These are phyloP conservation scores for Tylopilus sp. DNA, from an alignment of 1,284 basidiomycete species.

Conservation along the genomic window DNA sequence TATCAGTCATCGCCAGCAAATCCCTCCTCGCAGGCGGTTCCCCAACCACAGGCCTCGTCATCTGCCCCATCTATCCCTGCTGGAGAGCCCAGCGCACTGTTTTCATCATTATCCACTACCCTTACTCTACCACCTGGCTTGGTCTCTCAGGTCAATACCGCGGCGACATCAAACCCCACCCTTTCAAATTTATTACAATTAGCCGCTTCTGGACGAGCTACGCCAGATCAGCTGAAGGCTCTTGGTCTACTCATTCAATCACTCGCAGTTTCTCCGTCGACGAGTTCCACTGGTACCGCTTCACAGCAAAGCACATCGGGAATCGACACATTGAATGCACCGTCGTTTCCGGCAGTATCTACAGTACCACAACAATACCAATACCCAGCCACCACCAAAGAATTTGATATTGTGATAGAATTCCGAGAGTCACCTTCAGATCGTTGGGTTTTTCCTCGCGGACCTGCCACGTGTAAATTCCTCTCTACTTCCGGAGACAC, in stretches of 20 bases:
- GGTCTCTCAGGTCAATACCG: conserved; percentile 71
- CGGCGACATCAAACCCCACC: conserved; percentile 71
- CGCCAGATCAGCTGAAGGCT: conserved; percentile 69
- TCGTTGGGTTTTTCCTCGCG: conserved; percentile 73
- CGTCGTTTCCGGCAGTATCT: conserved; percentile 21
- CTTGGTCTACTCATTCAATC: conserved; percentile 74
- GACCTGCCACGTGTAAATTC: conserved; percentile 60
- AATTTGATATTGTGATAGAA: conserved; percentile 76
- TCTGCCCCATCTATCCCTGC: conserved; percentile 16
- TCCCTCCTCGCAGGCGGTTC: conserved; percentile 27
- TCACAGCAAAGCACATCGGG: conserved; percentile 21
- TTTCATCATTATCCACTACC: conserved; percentile 55
- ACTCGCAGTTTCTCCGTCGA: conserved; percentile 44
- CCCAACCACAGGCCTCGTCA: conserved; percentile 17
- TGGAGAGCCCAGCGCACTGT: conserved; percentile 45
- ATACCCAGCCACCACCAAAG: conserved; percentile 49
- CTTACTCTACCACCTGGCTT: conserved; percentile 64
- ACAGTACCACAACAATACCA: conserved; percentile 27
- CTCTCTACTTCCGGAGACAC: conserved; percentile 26
- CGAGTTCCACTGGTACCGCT: conserved; percentile 23
- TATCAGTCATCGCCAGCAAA: conserved; percentile 33
- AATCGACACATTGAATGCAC: conserved; percentile 19
- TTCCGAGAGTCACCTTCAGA: conserved; percentile 71
- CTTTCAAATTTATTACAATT: conserved; percentile 71
- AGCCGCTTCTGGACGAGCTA: conserved; percentile 68